Conservation (phyloP, 2,329 filamentous ascomycete species). For the Neonectria hederae region DNA sequence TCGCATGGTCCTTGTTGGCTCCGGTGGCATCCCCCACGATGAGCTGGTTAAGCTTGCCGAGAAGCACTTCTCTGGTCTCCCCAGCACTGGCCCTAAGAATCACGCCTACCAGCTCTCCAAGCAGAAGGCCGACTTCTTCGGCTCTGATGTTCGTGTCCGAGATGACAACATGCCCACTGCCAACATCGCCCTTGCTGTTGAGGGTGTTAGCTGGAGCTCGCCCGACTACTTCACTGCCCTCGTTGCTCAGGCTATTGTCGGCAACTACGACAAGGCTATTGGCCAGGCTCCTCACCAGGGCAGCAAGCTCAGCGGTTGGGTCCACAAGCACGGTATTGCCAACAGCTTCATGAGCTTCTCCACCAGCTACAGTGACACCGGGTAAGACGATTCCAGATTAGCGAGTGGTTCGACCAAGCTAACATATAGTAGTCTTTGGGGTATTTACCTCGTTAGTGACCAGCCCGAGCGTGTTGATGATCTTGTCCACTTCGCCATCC, state of each 20-base stretch:
- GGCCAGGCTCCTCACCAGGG: conserved; percentile 97
- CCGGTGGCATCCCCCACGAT: conserved; percentile 92
- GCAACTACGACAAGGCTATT: conserved; percentile 99
- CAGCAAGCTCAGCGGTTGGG: conserved; percentile 95
- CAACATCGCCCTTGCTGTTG: conserved; percentile 97
- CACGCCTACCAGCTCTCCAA: conserved; percentile 81
- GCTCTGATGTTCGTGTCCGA: conserved; percentile 93
- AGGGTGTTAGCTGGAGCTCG: conserved; percentile 99
- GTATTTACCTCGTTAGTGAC: conserved; percentile 97
- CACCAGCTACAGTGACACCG: conserved; percentile 99
- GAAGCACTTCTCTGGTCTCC: conserved; percentile 88
- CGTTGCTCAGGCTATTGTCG: conserved; percentile 97
- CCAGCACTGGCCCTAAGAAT: conserved; percentile 77
- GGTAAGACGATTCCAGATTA: conserved; percentile 66
- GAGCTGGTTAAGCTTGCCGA: conserved; percentile 95
- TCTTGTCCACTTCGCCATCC: conserved; percentile 96
- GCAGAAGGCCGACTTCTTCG: conserved; percentile 92
- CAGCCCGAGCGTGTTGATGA: conserved; percentile 89
- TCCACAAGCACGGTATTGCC: conserved; percentile 93
- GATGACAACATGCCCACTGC: conserved; percentile 96
- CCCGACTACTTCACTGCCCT: conserved; percentile 99
- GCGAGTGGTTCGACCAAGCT: conserved; percentile 27
- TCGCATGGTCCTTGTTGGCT: conserved; percentile 97
- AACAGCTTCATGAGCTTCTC: conserved; percentile 99
- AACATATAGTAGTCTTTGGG: conserved; percentile 81